phyloP scores from a whole-genome alignment of 306 rosid species.

The Rosa rugosa region DNA sequence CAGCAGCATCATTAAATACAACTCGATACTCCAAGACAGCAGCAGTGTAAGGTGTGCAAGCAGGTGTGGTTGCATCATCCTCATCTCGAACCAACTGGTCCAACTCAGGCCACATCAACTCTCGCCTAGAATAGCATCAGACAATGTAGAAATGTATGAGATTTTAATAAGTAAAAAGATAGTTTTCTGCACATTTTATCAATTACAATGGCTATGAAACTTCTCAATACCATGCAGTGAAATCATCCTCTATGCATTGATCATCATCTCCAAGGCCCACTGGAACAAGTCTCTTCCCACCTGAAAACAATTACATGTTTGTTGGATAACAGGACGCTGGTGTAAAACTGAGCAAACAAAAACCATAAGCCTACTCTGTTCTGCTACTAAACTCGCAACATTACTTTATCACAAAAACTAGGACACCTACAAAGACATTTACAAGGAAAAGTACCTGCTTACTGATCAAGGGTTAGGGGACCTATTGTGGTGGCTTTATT shows the following conservation, averaged over 20 bases:
- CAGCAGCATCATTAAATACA: conserved; percentile 53
- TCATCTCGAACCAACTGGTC: conserved; percentile 82
- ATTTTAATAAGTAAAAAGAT: neutral
- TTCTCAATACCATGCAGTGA: conserved; percentile 83
- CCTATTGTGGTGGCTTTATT: too few species aligned
- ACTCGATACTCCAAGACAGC: conserved; percentile 80
- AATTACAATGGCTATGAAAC: conserved; percentile 18
- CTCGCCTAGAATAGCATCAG: conserved; percentile 61
- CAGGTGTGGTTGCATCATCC: conserved; percentile 58
- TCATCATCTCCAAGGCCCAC: conserved; percentile 98
- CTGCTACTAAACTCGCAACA: neutral
- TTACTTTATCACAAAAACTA: neutral
- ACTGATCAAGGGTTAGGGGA: neutral
- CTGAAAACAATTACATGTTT: conserved; percentile 41
- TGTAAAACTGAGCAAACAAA: neutral
- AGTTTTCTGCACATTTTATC: neutral
- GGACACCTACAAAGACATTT: neutral
- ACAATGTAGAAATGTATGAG: conserved; percentile 4
- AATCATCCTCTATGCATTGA: conserved; percentile 97
- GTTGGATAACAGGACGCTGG: neutral
- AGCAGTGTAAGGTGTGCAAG: conserved; percentile 90
- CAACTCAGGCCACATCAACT: conserved; percentile 84
- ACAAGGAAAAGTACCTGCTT: neutral
- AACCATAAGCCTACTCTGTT: neutral
- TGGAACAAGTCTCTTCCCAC: conserved; percentile 74